A percentile compares a stretch with the other conserved stretches of the same genome.
phyloP scores from a whole-genome alignment of 257 asterid genomes.

The Striga asiatica region DNA sequence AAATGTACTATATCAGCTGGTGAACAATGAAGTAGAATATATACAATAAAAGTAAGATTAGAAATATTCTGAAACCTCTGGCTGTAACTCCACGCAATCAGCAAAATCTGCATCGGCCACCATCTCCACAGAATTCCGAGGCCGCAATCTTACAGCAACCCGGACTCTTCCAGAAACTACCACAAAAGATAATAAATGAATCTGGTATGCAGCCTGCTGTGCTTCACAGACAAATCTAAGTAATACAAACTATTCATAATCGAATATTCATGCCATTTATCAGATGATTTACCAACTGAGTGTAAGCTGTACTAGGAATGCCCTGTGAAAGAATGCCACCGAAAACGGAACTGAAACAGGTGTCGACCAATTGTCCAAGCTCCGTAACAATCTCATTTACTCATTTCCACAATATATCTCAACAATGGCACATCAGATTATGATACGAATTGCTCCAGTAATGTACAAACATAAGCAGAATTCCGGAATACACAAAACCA shows the following conservation, averaged over 20 bases:
- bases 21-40: slow-evolving; percentile 7
- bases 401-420: slow-evolving; percentile 4
- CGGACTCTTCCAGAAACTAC: slow-evolving; percentile 93
- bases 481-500: neutral
- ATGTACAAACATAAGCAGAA: neutral
- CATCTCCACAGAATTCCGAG: slow-evolving; percentile 84
- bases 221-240: slow-evolving; percentile 1
- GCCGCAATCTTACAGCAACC: slow-evolving; percentile 90
- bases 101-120: slow-evolving; percentile 99
- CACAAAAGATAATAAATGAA: slow-evolving; percentile 15
- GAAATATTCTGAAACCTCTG: slow-evolving; percentile 47
- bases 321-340: neutral
- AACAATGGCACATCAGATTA: neutral
- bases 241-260: neutral
- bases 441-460: neutral
- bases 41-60: slow-evolving; percentile 3
- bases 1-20: slow-evolving; percentile 10
- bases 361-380: neutral
- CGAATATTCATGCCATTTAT: slow-evolving; percentile 6
- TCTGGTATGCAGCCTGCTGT: slow-evolving; percentile 9
- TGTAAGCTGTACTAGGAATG: slow-evolving; percentile 2
- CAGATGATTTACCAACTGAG: slow-evolving; percentile 6
- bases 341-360: slow-evolving; percentile 1
- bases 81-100: slow-evolving; percentile 96
- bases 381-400: neutral